Conservation (phyloP, 768 basidiomycete species). For the Mycena metata region DNA sequence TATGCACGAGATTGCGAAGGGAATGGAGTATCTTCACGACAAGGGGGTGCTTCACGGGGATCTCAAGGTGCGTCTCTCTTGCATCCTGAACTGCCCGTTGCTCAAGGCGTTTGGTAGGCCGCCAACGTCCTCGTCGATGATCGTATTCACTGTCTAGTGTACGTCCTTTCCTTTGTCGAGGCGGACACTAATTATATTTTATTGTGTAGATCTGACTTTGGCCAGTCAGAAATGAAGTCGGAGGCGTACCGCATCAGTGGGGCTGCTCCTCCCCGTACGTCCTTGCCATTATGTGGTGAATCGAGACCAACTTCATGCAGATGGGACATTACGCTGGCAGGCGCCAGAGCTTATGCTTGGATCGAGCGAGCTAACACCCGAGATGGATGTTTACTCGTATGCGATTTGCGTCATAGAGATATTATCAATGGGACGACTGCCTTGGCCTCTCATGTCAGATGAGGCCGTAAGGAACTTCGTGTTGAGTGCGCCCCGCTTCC, state of each 20-base stretch:
- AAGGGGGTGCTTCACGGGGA: constrained; percentile 83
- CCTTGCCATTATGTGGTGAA: constrained; percentile 5
- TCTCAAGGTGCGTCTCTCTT: constrained; percentile 67
- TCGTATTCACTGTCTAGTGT: constrained; percentile 74
- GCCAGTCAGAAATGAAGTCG: constrained; percentile 83
- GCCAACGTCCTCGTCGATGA: constrained; percentile 85
- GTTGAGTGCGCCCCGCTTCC: constrained; percentile 53
- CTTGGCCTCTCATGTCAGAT: constrained; percentile 68
- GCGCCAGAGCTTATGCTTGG: constrained; percentile 76
- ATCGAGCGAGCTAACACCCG: constrained; percentile 58
- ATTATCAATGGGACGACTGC: constrained; percentile 70
- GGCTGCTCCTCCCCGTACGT: constrained; percentile 61
- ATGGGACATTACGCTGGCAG: constrained; percentile 79
- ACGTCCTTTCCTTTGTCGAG: constrained; percentile 38
- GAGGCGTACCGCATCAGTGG: constrained; percentile 76
- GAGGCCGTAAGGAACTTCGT: constrained; percentile 65
- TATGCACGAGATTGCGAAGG: constrained; percentile 81
- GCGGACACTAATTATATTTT: too few relatives aligned
- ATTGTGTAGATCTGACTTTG: constrained; percentile 66
- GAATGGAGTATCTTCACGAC: constrained; percentile 85
- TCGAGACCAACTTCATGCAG: constrained; percentile 45
- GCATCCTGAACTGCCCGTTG: neutral
- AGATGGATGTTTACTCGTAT: constrained; percentile 79
- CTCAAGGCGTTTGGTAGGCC: constrained; percentile 53
- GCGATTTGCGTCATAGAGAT: constrained; percentile 76